phyloP scores from a whole-genome alignment of 331 rosid genomes.

The Rhamnella rubrinervis region DNA sequence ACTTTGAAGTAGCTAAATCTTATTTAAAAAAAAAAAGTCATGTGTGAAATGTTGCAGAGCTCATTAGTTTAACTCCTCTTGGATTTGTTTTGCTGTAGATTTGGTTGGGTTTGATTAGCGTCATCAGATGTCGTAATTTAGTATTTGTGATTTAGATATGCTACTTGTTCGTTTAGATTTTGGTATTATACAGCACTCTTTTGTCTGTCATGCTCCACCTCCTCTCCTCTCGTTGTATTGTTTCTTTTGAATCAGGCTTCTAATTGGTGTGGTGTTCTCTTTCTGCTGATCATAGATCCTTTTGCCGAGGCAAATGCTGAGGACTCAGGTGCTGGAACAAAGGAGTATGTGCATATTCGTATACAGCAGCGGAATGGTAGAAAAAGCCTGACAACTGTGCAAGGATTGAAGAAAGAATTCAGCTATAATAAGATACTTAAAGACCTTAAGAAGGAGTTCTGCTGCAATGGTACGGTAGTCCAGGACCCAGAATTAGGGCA shows the following conservation, averaged over 20 bases:
- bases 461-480: conserved; percentile 88
- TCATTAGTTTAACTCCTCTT: too few relatives aligned
- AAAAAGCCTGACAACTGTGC: conserved; percentile 82
- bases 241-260: conserved; percentile 1
- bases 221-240: neutral
- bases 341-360: conserved; percentile 85
- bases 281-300: conserved; percentile 49
- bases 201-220: neutral
- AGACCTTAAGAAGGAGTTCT: conserved; percentile 82
- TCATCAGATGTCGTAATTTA: too few relatives aligned
- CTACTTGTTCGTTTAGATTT: neutral
- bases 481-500: conserved; percentile 86
- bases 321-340: conserved; percentile 86
- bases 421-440: conserved; percentile 81
- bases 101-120: too few relatives aligned
- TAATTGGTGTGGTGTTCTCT: neutral
- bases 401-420: conserved; percentile 81
- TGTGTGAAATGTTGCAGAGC: too few relatives aligned
- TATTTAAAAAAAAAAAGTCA: too few relatives aligned
- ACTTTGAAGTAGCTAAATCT: too few relatives aligned
- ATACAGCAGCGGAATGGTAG: conserved; percentile 84
- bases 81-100: too few relatives aligned
- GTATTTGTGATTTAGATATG: too few relatives aligned
- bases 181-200: neutral
- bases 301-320: conserved; percentile 98